phyloP scores from a whole-genome alignment of 306 rosid genomes.

The Trifolium pratense region DNA sequence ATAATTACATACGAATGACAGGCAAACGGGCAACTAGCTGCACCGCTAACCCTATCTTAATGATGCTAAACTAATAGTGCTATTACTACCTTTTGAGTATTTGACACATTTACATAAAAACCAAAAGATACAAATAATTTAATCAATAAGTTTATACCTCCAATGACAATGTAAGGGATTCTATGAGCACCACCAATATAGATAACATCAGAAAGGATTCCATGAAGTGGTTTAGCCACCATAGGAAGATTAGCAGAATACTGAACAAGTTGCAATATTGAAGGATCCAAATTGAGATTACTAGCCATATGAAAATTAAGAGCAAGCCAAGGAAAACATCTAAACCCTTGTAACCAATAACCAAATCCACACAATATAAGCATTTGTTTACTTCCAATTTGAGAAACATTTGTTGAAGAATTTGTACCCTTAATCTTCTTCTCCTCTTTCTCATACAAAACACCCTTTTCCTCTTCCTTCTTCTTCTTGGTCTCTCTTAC shows the following conservation, averaged over 20 bases:
- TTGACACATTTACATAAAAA: not conserved
- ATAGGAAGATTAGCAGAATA: constrained; percentile 75
- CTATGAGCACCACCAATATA: constrained; percentile 79
- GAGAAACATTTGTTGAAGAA: constrained; percentile 24
- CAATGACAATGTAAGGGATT: constrained; percentile 73
- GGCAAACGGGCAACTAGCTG: no score
- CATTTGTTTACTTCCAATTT: constrained; percentile 48
- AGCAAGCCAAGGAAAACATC: constrained; percentile 95
- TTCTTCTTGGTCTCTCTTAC: constrained; percentile 14
- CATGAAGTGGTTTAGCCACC: constrained; percentile 90
- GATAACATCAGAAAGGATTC: constrained; percentile 78
- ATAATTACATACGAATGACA: no score
- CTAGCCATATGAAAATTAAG: constrained; percentile 81
- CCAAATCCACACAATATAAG: constrained; percentile 77
- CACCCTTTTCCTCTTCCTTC: constrained; percentile 25
- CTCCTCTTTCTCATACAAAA: constrained; percentile 42
- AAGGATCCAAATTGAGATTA: constrained; percentile 65
- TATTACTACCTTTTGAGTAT: not conserved
- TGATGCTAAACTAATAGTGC: not conserved
- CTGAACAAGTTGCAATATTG: constrained; percentile 80
- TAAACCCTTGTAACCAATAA: constrained; percentile 87
- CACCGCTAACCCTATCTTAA: no score
- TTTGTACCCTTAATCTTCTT: constrained; percentile 30
- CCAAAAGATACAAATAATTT: not conserved
- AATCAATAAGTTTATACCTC: constrained; percentile 55